Base-by-base conservation (phyloP, 192 early-diverging fungal species). In the Coemansia sp. region DNA sequence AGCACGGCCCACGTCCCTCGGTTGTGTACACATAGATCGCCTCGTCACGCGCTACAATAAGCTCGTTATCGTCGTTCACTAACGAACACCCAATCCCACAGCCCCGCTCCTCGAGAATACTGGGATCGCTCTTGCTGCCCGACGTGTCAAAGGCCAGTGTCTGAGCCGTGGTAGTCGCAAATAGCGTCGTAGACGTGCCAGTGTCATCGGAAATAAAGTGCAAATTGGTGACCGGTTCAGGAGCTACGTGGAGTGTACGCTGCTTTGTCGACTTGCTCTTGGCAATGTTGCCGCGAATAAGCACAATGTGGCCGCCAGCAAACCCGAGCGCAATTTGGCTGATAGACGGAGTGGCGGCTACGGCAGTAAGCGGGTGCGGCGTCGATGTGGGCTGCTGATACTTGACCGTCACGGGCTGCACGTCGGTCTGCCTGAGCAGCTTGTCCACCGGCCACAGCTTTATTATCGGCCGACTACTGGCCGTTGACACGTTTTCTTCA, bases 321-420 rank as follows among this genome's bases (percentile, higher is more conserved):
- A 99, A 84, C 3, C 96, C 97, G 39, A 97, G 83, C 15, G 97
- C 97, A 15, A 96, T 85, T 79, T 97, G 97, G 7, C 92, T 90
- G 9, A 95, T 68, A 12, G 88, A 87, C 49, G 95, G 92, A 20
- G 74, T 76, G 0, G 73, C 73, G 3, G 77, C 71, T 0, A 85
- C 74, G 2, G 79, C 80, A 1, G 82, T 83, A 24, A 86, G 71
- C 52, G 79, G 84, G 44, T 83, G 75, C 20, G 87, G 80, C 36
- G 66, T 79, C 16, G 70, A 50, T 31, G 53, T 73, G 31, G 73
- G 75, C 50, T 70, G 71, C 66, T 80, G 77, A 34, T 75, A 78
- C 29, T 76, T 71, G 5, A 84, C 74, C 0, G 68, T 58, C 43
- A 80, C 73, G 10, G 77, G 82, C 49, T 78, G 77, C 46, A 72